A percentile compares a stretch with the other conserved stretches of the same genome.
These are phyloP conservation scores for Rhinocladiella similis DNA, from an alignment of 2,329 filamentous ascomycete genomes.

Conservation along the genomic window DNA sequence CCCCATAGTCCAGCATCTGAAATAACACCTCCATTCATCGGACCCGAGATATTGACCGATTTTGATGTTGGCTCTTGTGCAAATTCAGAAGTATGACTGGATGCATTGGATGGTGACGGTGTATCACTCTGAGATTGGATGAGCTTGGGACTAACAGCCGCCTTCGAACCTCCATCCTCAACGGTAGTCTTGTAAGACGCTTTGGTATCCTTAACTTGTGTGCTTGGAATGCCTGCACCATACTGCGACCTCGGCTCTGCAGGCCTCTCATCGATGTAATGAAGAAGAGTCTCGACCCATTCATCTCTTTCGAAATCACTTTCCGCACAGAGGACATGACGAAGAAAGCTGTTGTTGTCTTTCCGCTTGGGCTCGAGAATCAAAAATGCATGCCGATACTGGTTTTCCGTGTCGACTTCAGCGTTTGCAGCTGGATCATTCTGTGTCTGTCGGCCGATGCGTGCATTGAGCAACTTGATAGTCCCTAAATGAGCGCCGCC, in stretches of 20 bases:
- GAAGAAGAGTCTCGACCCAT: constrained; percentile 87
- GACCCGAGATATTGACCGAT: constrained; percentile 71
- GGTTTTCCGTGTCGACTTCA: constrained; percentile 80
- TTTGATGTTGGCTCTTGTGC: constrained; percentile 31
- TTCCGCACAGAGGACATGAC: constrained; percentile 93
- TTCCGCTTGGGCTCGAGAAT: constrained; percentile 96
- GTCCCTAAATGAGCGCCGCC: constrained; percentile 88
- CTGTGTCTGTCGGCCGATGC: constrained; percentile 80
- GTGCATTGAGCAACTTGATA: constrained; percentile 86
- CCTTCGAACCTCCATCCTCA: constrained; percentile 16
- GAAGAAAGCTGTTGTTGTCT: constrained; percentile 81
- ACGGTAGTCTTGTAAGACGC: neutral
- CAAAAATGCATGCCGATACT: constrained; percentile 94
- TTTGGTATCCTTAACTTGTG: constrained; percentile 30
- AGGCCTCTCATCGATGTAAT: constrained; percentile 79
- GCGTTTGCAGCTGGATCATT: constrained; percentile 32
- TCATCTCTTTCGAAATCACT: constrained; percentile 88
- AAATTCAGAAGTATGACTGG: constrained; percentile 33
- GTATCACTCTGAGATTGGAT: constrained; percentile 27
- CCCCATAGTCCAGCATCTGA: constrained; percentile 83
- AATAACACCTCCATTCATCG: constrained; percentile 81
- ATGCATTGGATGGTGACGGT: constrained; percentile 37
- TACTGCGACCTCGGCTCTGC: constrained; percentile 53
- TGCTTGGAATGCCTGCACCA: constrained; percentile 25
- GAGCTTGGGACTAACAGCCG: constrained; percentile 8